Evolutionary conservation across 495 filamentous ascomycete species (phyloP).

Genomic region (Hyphodiscus hymeniophilus): DNA sequence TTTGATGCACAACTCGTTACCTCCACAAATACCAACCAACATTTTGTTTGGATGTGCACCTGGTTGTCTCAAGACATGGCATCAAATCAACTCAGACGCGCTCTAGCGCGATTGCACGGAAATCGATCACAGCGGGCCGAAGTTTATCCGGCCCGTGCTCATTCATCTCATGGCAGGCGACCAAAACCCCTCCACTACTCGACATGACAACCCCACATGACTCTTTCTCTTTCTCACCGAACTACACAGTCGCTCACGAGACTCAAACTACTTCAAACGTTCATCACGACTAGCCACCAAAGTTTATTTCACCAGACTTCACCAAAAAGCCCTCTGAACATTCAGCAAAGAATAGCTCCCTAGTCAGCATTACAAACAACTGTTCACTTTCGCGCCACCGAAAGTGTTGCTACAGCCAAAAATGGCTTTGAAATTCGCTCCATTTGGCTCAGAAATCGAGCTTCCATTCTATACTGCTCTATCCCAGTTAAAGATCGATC

Average conservation of each 20-base stretch:
- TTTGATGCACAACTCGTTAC: slow-evolving; percentile 24
- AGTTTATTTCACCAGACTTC: neutral
- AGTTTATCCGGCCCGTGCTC: too few species aligned
- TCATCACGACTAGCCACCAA: too few species aligned
- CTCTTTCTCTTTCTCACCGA: neutral
- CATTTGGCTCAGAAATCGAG: slow-evolving; percentile 90
- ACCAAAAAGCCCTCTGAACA: neutral
- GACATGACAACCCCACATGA: neutral
- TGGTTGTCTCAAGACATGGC: neutral
- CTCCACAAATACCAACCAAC: slow-evolving; percentile 87
- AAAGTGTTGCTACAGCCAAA: neutral
- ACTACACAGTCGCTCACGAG: too few species aligned
- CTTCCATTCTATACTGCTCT: slow-evolving; percentile 88
- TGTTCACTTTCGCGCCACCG: too few species aligned
- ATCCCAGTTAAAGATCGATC: slow-evolving; percentile 83
- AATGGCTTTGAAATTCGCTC: slow-evolving; percentile 56
- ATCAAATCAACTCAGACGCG: too few species aligned
- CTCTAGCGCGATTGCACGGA: too few species aligned
- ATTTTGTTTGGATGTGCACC: slow-evolving; percentile 39
- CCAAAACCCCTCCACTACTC: neutral
- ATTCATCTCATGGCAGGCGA: neutral
- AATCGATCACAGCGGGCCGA: too few species aligned
- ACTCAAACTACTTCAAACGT: too few species aligned
- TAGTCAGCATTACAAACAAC: too few species aligned
- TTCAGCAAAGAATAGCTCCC: too few species aligned